Evolutionary conservation across 2,329 filamentous ascomycete genomes (phyloP).

Genomic region (Ascochyta fabae): DNA sequence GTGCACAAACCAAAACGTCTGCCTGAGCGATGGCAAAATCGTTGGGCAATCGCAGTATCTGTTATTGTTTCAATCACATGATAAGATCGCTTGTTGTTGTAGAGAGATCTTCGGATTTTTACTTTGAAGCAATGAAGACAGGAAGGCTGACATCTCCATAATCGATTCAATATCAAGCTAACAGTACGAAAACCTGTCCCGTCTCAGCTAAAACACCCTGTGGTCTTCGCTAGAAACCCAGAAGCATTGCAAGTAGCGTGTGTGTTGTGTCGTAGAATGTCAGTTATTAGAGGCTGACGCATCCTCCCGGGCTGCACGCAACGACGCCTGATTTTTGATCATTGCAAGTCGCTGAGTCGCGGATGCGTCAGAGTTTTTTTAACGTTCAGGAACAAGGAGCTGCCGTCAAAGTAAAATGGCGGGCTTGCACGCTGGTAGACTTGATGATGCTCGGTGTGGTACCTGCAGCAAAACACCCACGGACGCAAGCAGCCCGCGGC

Average conservation of each 20-base stretch:
- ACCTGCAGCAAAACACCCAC: constrained; percentile 33
- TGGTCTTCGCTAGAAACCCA: not conserved
- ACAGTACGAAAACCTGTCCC: not conserved
- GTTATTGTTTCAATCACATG: not conserved
- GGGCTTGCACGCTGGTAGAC: constrained; percentile 3
- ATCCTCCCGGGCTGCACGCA: not conserved
- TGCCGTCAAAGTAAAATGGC: not conserved
- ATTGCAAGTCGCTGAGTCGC: not conserved
- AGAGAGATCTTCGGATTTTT: not conserved
- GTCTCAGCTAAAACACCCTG: not conserved
- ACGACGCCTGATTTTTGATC: not conserved
- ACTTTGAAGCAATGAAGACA: not conserved
- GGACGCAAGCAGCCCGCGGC: constrained; percentile 11
- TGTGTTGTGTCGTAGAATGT: not conserved
- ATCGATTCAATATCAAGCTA: constrained; percentile 1
- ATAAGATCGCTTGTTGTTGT: no score
- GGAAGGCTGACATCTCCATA: not conserved
- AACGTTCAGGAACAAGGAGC: not conserved
- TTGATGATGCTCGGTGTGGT: constrained; percentile 18
- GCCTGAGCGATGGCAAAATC: not conserved
- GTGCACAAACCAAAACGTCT: not conserved
- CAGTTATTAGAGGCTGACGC: not conserved
- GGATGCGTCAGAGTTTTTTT: no score
- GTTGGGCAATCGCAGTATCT: not conserved
- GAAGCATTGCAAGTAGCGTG: not conserved